Conservation (phyloP, 208 protist species). For the Wallacemonas sp. region DNA sequence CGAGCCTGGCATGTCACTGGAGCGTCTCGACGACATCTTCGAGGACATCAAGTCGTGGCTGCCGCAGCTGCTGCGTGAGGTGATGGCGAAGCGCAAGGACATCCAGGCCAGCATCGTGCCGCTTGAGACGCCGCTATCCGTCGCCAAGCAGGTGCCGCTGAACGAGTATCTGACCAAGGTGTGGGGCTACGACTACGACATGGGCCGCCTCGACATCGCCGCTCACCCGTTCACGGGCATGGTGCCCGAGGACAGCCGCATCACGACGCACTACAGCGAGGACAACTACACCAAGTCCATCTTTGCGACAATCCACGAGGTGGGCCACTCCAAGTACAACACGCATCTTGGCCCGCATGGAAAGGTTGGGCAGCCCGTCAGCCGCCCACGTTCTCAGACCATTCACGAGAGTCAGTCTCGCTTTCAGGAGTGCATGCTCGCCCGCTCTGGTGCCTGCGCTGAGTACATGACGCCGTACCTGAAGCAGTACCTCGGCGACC, state of each 20-base stretch:
- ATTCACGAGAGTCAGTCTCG: slow-evolving; percentile 74
- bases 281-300: slow-evolving; percentile 35
- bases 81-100: slow-evolving; percentile 39
- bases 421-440: slow-evolving; percentile 63
- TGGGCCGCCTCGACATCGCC: slow-evolving; percentile 53
- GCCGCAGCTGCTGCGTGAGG: slow-evolving; percentile 30
- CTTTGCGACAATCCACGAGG: slow-evolving; percentile 55
- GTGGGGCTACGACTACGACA: slow-evolving; percentile 62
- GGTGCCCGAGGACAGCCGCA: slow-evolving; percentile 47
- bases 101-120: slow-evolving; percentile 16
- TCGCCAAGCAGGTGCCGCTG: slow-evolving; percentile 37
- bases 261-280: slow-evolving; percentile 60
- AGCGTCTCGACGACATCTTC: slow-evolving; percentile 45
- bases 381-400: slow-evolving; percentile 35
- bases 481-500: slow-evolving; percentile 40
- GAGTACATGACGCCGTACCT: slow-evolving; percentile 35
- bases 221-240: slow-evolving; percentile 69
- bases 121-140: slow-evolving; percentile 32
- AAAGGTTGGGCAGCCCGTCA: slow-evolving; percentile 33
- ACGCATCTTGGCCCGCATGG: slow-evolving; percentile 37
- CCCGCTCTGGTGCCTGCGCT: slow-evolving; percentile 41
- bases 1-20: slow-evolving; percentile 50
- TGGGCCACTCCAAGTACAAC: slow-evolving; percentile 72
- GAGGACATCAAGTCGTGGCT: slow-evolving; percentile 46
- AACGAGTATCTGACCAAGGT: slow-evolving; percentile 23